Evolutionary conservation across 2,329 filamentous ascomycete species (phyloP), one percentile per base, ranked within the genome.

Genomic region (Exophiala dermatitidis): DNA sequence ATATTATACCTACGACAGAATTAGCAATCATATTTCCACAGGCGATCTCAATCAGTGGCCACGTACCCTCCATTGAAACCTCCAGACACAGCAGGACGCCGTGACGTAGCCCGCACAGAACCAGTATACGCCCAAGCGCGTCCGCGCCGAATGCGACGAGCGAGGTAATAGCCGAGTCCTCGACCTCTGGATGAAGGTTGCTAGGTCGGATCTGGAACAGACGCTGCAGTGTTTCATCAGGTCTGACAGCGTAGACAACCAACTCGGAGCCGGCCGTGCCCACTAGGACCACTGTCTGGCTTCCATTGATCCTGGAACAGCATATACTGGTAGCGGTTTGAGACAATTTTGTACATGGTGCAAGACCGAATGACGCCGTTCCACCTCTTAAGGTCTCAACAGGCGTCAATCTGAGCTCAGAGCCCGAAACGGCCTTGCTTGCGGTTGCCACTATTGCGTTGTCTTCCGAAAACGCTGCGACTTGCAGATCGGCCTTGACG

Each of bases 41-140:
- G 19, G 32, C 4, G 44, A 7, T 8, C 31, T 59, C 48, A 53
- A 50, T 42, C 29, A 51, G 42, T 12, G 36, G 40, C 30, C 28
- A n/a, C 3, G 7, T 33, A 28, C 30, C 30, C 9, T 62, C 62
- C 34, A 41, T 37, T 29, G 61, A 52, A 6, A 30, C n/a, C 32
- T 65, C 63, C 40, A 72, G 65, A 9, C 68, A 65, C 12, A 74
- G 61, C 41, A 77, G 59, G 47, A 67, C 67, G 34, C 74, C 74
- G 58, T 71, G 71, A 36, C 74, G 70, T 44, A 77, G 65, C 7
- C 74, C 74, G 58, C 73, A 76, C 8, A 76, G 65, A 42, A 57
- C 65, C 55, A 42, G 55, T 60, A 31, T 59, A 60, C 8, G 54
- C 48, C 19, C 54, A 51, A 3, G 50, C 33, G 2, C 50, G 55